These are phyloP conservation scores for Erodium maritimum DNA, from an alignment of 345 rosid species.

Conservation along the genomic window DNA sequence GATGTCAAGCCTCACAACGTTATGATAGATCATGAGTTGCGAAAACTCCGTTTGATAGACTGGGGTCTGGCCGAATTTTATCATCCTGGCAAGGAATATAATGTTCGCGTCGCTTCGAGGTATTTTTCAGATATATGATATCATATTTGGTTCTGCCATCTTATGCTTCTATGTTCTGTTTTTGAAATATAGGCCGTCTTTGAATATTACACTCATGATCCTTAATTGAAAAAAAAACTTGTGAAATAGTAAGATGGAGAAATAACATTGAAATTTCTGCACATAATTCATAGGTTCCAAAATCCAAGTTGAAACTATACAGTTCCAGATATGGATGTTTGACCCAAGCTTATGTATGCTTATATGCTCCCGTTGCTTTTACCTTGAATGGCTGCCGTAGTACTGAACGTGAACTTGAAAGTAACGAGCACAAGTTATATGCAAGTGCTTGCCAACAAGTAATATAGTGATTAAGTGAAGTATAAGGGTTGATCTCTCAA, in stretches of 20 bases:
- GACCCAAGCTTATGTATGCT: not conserved
- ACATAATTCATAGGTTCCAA: too few relatives aligned
- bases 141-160: not conserved
- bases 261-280: not conserved
- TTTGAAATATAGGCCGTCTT: conserved; percentile 1
- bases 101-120: conserved; percentile 87
- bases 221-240: not conserved
- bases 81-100: conserved; percentile 75
- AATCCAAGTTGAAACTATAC: not conserved
- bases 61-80: conserved; percentile 91
- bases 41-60: conserved; percentile 71
- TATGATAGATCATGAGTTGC: conserved; percentile 82
- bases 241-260: not conserved
- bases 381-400: not conserved
- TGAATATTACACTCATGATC: not conserved
- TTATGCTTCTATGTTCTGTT: not conserved
- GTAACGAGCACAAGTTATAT: too few relatives aligned
- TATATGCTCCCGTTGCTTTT: not conserved
- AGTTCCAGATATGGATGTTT: not conserved
- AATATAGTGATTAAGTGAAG: too few relatives aligned
- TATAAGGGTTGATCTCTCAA: too few relatives aligned
- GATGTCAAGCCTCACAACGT: conserved; percentile 86
- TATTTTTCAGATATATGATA: conserved; percentile 10
- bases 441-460: too few relatives aligned
- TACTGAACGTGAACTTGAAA: too few relatives aligned